Evolutionary conservation across 148 eudicot genomes (phyloP), one percentile per base, ranked within the genome.

Genomic region (Amaranthus hypochondriacus): DNA sequence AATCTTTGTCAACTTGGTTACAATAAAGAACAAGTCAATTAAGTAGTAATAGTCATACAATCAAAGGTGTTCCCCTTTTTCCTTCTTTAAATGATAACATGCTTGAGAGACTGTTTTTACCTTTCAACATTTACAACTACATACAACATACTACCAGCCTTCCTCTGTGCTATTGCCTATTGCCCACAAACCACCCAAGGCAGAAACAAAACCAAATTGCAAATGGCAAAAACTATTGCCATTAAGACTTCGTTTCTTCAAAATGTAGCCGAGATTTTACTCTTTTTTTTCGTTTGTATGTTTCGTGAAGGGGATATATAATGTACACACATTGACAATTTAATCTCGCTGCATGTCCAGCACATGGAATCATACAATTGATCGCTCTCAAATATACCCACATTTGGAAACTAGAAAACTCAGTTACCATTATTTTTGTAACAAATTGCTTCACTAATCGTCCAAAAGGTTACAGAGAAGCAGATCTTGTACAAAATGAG

Each of bases 401-500:
- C 68, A 59, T 14, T 11, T 48, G 46, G 69, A 48, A 50, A 60
- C 61, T 21, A 4, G 73, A 52, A 69, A 69, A 42, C 76, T 57
- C 73, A 61, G 72, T 53, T 72, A 76, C 73, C 79, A 66, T 80
- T 76, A 64, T 74, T 79, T 44, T 67, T 59, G 18, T 42, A 66
- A 70, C 76, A 67, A 18, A 8, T 15, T 14, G 74, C 61, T 66
- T 71, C 46, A 8, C 76, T 88, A 89, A 78, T 93, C 94, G 28
- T 65, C 83, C 61, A 91, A 74, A 66, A 93, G 83, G 52, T 92
- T 85, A 77, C 97, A 89, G 69, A 82, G 77, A 46, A 93, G 75
- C 79, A 93, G 80, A 77, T 93, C 97, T 85, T 89, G 98, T 59
- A 91, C 86, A 79, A 93, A 93, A 50, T 80, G 87, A 21, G 98